phyloP scores from a whole-genome alignment of 257 asterid genomes.

The Knoxia roxburghii region DNA sequence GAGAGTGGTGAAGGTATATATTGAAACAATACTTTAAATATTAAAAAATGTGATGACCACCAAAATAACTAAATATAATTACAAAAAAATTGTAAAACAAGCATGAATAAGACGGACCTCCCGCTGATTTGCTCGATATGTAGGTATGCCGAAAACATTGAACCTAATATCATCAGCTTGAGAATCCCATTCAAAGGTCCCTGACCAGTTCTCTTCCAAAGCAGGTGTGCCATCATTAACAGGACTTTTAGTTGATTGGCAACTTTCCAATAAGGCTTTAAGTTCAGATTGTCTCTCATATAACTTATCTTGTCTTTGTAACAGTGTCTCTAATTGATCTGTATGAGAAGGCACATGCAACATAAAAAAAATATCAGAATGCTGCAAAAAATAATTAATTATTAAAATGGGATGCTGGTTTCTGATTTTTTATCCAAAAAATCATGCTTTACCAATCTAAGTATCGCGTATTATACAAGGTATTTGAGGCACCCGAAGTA shows the following conservation, averaged over 20 bases:
- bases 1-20: neutral
- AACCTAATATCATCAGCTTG: conserved; percentile 80
- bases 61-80: neutral
- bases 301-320: conserved; percentile 74
- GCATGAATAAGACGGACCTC: conserved; percentile 47
- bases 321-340: conserved; percentile 72
- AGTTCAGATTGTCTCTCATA: conserved; percentile 72
- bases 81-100: neutral
- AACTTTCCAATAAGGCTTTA: conserved; percentile 57
- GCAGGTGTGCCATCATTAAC: conserved; percentile 48
- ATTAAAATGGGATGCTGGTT: neutral
- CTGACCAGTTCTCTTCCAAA: conserved; percentile 70
- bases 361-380: neutral
- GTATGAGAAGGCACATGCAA: conserved; percentile 18
- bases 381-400: neutral
- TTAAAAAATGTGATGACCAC: too few species aligned
- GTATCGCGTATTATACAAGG: neutral
- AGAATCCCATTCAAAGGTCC: conserved; percentile 74
- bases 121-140: conserved; percentile 87
- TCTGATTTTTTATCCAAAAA: neutral
- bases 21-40: neutral
- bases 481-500: neutral
- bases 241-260: conserved; percentile 46
- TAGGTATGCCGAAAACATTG: conserved; percentile 77
- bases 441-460: neutral